Conservation (phyloP, 208 protist species). For the Kentomonas sorsogonicus region DNA sequence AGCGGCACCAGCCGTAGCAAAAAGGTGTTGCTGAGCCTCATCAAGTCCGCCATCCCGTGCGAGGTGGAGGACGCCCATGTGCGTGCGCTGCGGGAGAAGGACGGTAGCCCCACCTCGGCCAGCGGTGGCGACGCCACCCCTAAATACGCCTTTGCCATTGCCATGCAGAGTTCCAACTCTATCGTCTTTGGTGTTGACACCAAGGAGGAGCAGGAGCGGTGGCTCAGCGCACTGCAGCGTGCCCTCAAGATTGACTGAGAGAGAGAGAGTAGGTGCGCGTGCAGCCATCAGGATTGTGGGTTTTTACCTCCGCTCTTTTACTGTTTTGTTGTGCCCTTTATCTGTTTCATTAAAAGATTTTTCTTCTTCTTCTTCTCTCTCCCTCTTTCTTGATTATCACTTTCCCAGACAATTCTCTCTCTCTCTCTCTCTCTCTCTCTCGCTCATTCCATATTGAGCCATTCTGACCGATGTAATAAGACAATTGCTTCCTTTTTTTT, state of each 20-base stretch:
- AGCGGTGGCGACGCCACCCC: constrained; percentile 20
- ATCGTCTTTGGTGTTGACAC: constrained; percentile 64
- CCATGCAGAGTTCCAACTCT: constrained; percentile 60
- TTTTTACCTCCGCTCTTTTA: background rate
- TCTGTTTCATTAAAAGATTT: constrained; percentile 1
- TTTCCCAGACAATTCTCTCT: background rate
- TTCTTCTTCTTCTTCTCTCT: constrained; percentile 1
- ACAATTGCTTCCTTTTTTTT: constrained; percentile 13
- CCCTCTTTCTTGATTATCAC: constrained; percentile 1
- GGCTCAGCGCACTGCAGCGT: constrained; percentile 56
- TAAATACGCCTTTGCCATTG: constrained; percentile 62
- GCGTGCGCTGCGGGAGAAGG: constrained; percentile 12
- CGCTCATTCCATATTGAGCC: background rate
- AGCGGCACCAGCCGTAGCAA: constrained; percentile 58
- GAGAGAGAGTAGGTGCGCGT: background rate
- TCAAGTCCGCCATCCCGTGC: constrained; percentile 63
- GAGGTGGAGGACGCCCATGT: constrained; percentile 41
- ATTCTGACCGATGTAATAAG: background rate
- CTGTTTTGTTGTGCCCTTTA: background rate
- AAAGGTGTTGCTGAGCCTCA: constrained; percentile 47
- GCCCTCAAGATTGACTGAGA: constrained; percentile 63
- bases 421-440: background rate
- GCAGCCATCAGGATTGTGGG: background rate
- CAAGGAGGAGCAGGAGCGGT: constrained; percentile 56
- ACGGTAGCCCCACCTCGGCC: constrained; percentile 1